A percentile compares a stretch with the other conserved stretches of the same genome.
Evolutionary conservation across 2,329 filamentous ascomycete genomes (phyloP).

Genomic region (Hypomyces perniciosus): DNA sequence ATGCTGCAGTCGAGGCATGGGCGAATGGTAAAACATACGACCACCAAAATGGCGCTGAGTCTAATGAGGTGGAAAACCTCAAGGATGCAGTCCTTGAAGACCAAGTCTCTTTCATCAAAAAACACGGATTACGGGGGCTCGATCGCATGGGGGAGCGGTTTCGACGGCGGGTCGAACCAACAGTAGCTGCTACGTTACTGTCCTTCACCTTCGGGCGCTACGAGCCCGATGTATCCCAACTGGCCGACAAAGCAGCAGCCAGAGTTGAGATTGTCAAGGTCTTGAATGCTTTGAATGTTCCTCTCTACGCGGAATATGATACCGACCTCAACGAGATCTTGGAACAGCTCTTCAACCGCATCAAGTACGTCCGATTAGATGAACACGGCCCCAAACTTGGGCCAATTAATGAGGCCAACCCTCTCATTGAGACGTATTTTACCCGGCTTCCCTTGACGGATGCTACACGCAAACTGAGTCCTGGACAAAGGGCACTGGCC

Average conservation of each 20-base stretch:
- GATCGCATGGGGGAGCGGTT: constrained; percentile 77
- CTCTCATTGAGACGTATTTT: constrained; percentile 91
- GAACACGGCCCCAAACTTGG: constrained; percentile 84
- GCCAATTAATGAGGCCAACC: constrained; percentile 67
- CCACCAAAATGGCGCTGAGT: constrained; percentile 36
- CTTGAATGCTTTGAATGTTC: constrained; percentile 77
- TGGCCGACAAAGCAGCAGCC: constrained; percentile 44
- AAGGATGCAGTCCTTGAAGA: constrained; percentile 40
- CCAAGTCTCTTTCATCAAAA: constrained; percentile 57
- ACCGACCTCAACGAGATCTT: constrained; percentile 74
- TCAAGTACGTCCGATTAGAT: constrained; percentile 92
- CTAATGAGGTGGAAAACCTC: constrained; percentile 38
- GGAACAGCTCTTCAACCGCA: constrained; percentile 86
- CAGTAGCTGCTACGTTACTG: constrained; percentile 54
- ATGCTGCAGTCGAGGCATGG: constrained; percentile 68
- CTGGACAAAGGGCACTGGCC: constrained; percentile 71
- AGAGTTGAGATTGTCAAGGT: constrained; percentile 54
- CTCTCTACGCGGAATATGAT: constrained; percentile 90
- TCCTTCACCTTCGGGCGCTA: constrained; percentile 52
- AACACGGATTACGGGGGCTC: constrained; percentile 63
- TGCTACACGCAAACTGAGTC: constrained; percentile 67
- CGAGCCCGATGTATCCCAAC: constrained; percentile 39
- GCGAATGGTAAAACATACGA: constrained; percentile 50
- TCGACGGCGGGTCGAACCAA: constrained; percentile 63
- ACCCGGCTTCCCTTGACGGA: constrained; percentile 78